These are phyloP conservation scores for Sphaerostilbella broomeana DNA, from an alignment of 2,329 filamentous ascomycete species.

Conservation along the genomic window DNA sequence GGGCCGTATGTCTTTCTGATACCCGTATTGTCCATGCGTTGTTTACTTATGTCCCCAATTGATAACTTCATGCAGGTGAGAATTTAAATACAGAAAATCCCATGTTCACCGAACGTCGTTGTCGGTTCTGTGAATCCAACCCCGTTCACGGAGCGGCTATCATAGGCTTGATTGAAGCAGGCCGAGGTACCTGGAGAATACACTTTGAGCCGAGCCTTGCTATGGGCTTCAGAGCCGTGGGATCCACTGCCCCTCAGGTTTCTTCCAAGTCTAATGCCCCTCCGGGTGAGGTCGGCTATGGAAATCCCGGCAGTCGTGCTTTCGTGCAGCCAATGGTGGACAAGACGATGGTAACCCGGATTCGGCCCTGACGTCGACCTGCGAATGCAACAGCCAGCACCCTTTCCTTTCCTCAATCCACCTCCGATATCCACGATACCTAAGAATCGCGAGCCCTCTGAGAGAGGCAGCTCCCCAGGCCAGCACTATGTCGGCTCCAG, in stretches of 20 bases:
- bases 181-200: slow-evolving; percentile 3
- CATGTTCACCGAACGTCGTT: not conserved
- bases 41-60: too few species aligned
- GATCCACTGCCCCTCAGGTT: not conserved
- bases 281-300: slow-evolving; percentile 17
- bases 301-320: slow-evolving; percentile 1
- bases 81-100: too few species aligned
- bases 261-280: not conserved
- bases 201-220: slow-evolving; percentile 11
- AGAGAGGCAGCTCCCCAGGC: not conserved
- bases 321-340: slow-evolving; percentile 17
- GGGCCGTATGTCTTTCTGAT: too few species aligned
- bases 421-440: slow-evolving; percentile 5
- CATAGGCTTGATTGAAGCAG: slow-evolving; percentile 7
- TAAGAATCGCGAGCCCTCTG: not conserved
- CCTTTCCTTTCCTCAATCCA: slow-evolving; percentile 4
- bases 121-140: not conserved
- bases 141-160: slow-evolving; percentile 1
- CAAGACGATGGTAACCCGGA: slow-evolving; percentile 14
- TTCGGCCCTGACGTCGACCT: slow-evolving; percentile 8
- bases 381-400: slow-evolving; percentile 2
- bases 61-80: too few species aligned
- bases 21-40: too few species aligned
- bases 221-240: not conserved
- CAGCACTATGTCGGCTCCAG: slow-evolving; percentile 30